Conservation (phyloP, 306 rosid genomes). For the Ormosia semicastrata region DNA sequence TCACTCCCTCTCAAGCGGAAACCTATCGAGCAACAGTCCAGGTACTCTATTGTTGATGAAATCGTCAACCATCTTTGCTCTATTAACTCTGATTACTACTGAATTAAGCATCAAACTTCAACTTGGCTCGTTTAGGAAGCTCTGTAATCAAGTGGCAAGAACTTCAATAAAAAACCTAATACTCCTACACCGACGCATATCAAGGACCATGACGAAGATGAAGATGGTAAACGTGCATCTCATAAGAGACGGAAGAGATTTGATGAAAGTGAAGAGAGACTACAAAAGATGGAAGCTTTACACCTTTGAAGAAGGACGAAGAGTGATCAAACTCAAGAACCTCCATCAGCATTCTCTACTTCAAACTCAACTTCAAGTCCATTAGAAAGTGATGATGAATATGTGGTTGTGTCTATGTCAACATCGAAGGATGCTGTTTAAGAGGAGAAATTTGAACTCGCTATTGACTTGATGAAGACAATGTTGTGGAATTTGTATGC, state of each 20-base stretch:
- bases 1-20: too few relatives aligned
- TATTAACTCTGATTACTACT: constrained; percentile 37
- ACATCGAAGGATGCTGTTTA: constrained; percentile 56
- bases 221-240: neutral
- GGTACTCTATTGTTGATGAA: constrained; percentile 30
- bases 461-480: constrained; percentile 51
- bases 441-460: constrained; percentile 43
- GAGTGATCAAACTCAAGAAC: neutral
- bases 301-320: constrained; percentile 18
- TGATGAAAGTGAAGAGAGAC: constrained; percentile 32
- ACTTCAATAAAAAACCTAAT: neutral
- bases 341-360: neutral
- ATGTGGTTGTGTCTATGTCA: constrained; percentile 35
- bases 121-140: constrained; percentile 33
- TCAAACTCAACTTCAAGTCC: constrained; percentile 18
- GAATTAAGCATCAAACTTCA: constrained; percentile 32
- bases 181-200: neutral
- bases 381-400: constrained; percentile 29
- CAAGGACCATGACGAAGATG: neutral
- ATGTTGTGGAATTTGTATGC: constrained; percentile 41
- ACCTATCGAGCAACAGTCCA: too few relatives aligned
- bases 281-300: constrained; percentile 36
- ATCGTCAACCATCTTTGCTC: constrained; percentile 41
- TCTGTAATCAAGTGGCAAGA: constrained; percentile 11
- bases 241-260: constrained; percentile 34